Conservation (phyloP, 2,329 filamentous ascomycete species). For the Scortechinia acanthostroma region DNA sequence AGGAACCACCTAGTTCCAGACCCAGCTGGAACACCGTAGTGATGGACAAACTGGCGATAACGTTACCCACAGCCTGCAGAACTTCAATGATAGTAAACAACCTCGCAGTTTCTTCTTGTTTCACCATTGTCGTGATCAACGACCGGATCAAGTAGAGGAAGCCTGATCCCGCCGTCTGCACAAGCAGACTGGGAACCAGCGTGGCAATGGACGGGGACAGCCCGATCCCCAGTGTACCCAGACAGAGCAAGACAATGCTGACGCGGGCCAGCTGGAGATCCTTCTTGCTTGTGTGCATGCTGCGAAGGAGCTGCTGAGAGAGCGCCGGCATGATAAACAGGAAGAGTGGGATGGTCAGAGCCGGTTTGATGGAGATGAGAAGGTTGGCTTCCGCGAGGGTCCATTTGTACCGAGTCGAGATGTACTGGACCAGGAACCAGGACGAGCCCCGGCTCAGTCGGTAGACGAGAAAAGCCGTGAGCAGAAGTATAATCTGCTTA, state of each 20-base stretch:
- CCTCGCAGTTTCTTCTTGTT: slow-evolving; percentile 34
- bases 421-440: slow-evolving; percentile 38
- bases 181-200: slow-evolving; percentile 31
- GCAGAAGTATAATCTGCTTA: slow-evolving; percentile 27
- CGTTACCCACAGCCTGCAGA: slow-evolving; percentile 32
- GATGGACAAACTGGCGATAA: slow-evolving; percentile 34
- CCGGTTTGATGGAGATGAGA: slow-evolving; percentile 34
- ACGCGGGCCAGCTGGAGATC: slow-evolving; percentile 34
- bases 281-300: slow-evolving; percentile 15
- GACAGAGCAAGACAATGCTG: slow-evolving; percentile 29
- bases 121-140: slow-evolving; percentile 34
- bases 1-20: slow-evolving; percentile 30
- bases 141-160: slow-evolving; percentile 34
- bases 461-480: slow-evolving; percentile 35
- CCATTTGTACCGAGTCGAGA: slow-evolving; percentile 39
- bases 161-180: slow-evolving; percentile 37
- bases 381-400: slow-evolving; percentile 30
- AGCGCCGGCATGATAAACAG: slow-evolving; percentile 31
- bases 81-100: slow-evolving; percentile 39
- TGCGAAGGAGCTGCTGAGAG: slow-evolving; percentile 19
- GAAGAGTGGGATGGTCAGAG: slow-evolving; percentile 35
- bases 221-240: slow-evolving; percentile 34
- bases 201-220: slow-evolving; percentile 29
- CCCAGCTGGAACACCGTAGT: slow-evolving; percentile 34
- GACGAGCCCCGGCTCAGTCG: slow-evolving; percentile 35